These are phyloP conservation scores for Silene coronaria DNA, from an alignment of 179 eudicot species.

Conservation along the genomic window DNA sequence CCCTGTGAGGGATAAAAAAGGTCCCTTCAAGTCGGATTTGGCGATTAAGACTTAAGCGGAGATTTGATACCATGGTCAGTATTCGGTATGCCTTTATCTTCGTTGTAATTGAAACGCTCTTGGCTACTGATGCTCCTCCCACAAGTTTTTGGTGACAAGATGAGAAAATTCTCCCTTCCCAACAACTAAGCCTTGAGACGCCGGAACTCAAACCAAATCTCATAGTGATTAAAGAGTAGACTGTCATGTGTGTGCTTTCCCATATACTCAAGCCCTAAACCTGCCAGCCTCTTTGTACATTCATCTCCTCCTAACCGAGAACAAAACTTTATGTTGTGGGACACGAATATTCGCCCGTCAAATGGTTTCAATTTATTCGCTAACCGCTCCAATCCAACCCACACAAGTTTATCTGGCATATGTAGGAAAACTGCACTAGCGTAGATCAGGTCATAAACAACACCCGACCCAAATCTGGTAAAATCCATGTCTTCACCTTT, in stretches of 20 bases:
- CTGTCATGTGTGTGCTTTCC: conserved; percentile 90
- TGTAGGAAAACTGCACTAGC: conserved; percentile 98
- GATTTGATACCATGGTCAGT: not conserved
- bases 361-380: conserved; percentile 52
- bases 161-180: not conserved
- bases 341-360: conserved; percentile 81
- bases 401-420: conserved; percentile 93
- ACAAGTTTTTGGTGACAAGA: not conserved
- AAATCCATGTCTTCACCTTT: conserved; percentile 95
- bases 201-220: conserved; percentile 90
- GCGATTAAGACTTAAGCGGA: not conserved
- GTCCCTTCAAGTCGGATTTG: not conserved
- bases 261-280: conserved; percentile 76
- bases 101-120: not conserved
- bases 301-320: conserved; percentile 86
- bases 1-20: not conserved
- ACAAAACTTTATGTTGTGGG: conserved; percentile 95
- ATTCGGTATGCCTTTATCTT: not conserved
- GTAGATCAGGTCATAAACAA: conserved; percentile 69
- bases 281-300: conserved; percentile 59
- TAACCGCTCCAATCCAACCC: conserved; percentile 82
- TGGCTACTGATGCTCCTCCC: not conserved
- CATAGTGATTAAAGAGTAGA: conserved; percentile 89
- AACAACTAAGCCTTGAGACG: conserved; percentile 37
- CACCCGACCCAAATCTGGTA: conserved; percentile 60